Evolutionary conservation across 371 early-diverging fungal genomes (phyloP), one percentile per base, ranked within the genome.

Genomic region (Nematocida parisii): DNA sequence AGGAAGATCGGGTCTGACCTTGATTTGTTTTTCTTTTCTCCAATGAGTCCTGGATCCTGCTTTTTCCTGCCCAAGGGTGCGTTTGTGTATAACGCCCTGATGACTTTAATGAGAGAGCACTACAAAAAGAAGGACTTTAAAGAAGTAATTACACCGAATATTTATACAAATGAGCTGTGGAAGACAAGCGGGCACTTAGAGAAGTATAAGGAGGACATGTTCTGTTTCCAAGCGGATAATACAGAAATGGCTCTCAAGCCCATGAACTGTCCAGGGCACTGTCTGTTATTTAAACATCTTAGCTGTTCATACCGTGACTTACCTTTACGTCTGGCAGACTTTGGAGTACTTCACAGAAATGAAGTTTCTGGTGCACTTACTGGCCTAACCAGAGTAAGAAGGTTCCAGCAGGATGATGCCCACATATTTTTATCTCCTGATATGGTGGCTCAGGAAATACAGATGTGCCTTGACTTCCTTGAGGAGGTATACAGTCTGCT

Each of bases 191-290:
- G 99, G 5, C 99, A 99, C 87, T 96, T 95, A 91, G 90, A 94
- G 72, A 97, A 99, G 86, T 99, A 98, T 87, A 90, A 92, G 88
- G 95, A 95, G 75, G 92, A 99, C 89, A 98, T 99, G 96, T 99
- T 97, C 89, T 89, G 90, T 66, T 90, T 97, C 61, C 91, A 92
- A 50, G 91, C 93, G 18, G 90, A 91, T 57, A 92, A 93, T 89
- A 93, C 92, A 85, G 89, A 90, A 71, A 71, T 64, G 84, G 97
- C 92, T 0, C 89, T 98, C 72, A 98, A 98, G 90, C 98, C 99
- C 13, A 98, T 98, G 99, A 98, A 98, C 90, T 98, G 99, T 87
- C 99, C 99, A 64, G 95, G 95, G 52, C 98, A 98, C 87, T 97
- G 98, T 89, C 87, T 98, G 83, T 93, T 97, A 91, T 98, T 96